These are phyloP conservation scores for Vitis riparia DNA, from an alignment of 164 flowering plant species.

Conservation along the genomic window DNA sequence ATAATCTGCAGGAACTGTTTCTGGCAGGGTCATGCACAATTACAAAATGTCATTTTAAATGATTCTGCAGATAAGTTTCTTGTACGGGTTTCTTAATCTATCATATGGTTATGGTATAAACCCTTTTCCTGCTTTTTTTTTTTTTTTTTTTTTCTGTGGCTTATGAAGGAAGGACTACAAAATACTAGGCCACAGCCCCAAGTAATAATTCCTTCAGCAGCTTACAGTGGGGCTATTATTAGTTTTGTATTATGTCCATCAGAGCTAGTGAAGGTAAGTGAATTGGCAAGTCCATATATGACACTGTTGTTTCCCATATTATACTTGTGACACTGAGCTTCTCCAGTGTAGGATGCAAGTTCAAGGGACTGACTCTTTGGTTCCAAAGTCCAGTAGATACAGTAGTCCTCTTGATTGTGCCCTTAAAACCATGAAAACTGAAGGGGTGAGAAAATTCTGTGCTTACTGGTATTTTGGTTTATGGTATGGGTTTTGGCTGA, in stretches of 20 bases:
- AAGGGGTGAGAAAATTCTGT: conserved; percentile 66
- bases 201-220: conserved; percentile 80
- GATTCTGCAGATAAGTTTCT: not conserved
- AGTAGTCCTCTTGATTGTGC: conserved; percentile 81
- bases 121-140: not conserved
- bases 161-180: conserved; percentile 49
- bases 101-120: not conserved
- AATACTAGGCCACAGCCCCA: conserved; percentile 54
- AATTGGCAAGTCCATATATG: not conserved
- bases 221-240: conserved; percentile 74
- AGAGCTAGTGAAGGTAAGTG: conserved; percentile 78
- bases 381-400: conserved; percentile 57
- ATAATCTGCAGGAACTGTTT: conserved; percentile 5
- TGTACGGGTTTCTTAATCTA: not conserved
- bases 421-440: conserved; percentile 59
- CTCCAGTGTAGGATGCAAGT: conserved; percentile 99
- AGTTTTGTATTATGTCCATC: conserved; percentile 87
- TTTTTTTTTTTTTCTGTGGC: not conserved
- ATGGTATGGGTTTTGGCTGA: conserved; percentile 21
- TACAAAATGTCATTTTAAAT: not conserved
- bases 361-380: conserved; percentile 72
- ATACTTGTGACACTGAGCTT: conserved; percentile 28
- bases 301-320: not conserved
- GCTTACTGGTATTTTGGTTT: conserved; percentile 2
- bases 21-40: not conserved